Evolutionary conservation across 2,329 filamentous ascomycete genomes (phyloP).

Genomic region (Neurospora crassa): DNA sequence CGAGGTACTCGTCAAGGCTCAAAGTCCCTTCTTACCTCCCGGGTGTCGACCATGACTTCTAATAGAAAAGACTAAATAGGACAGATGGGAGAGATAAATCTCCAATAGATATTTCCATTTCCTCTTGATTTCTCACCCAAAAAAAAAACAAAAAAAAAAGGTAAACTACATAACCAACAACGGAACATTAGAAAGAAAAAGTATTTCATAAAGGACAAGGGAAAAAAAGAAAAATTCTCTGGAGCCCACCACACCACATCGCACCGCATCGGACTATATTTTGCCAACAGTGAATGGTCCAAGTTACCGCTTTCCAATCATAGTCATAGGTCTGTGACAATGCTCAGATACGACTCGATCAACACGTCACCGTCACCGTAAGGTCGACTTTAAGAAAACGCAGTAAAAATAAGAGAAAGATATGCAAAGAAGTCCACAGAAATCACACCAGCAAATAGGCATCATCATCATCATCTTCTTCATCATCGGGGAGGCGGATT

Average conservation of each 20-base stretch:
- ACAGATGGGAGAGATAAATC: not conserved
- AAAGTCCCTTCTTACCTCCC: too few species aligned
- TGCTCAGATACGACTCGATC: not conserved
- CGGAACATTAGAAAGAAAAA: too few species aligned
- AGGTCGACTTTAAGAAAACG: not conserved
- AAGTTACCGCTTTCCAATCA: not conserved
- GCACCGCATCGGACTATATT: not conserved
- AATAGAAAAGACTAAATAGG: not conserved
- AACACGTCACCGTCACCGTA: not conserved
- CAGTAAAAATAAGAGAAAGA: not conserved
- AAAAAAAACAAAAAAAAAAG: too few species aligned
- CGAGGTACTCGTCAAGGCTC: too few species aligned
- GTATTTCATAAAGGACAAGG: too few species aligned
- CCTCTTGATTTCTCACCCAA: not conserved
- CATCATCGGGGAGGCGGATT: not conserved
- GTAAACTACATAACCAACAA: not conserved
- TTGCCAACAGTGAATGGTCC: not conserved
- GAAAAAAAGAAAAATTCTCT: not conserved
- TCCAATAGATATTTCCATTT: not conserved
- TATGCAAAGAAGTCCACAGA: not conserved
- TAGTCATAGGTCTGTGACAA: not conserved
- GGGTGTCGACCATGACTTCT: too few species aligned
- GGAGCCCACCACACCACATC: not conserved
- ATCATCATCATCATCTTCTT: not conserved
- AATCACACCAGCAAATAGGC: not conserved